Conservation (phyloP, 2,329 filamentous ascomycete species). For the Rhexocercosporidium sp. region DNA sequence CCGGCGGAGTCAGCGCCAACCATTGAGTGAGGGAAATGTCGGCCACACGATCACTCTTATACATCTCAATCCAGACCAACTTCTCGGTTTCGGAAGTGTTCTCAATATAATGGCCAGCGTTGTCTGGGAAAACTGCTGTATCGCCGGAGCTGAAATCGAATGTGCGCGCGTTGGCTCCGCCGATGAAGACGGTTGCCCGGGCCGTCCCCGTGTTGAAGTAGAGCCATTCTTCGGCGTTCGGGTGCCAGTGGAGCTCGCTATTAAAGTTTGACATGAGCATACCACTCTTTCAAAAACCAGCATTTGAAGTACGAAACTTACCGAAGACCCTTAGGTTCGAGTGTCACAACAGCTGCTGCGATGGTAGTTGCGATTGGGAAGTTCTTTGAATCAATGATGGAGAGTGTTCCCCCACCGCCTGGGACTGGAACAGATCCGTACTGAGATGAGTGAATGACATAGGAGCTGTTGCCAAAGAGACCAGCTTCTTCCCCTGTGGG, state of each 20-base stretch:
- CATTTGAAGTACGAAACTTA: conserved; percentile 70
- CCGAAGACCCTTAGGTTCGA: conserved; percentile 66
- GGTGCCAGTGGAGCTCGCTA: conserved; percentile 3
- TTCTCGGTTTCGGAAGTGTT: conserved; percentile 68
- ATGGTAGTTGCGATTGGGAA: conserved; percentile 71
- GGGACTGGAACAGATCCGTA: conserved; percentile 48
- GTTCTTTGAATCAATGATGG: conserved; percentile 69
- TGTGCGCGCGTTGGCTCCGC: conserved; percentile 63
- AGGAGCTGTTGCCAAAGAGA: conserved; percentile 63
- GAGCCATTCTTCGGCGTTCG: conserved; percentile 67
- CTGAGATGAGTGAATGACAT: conserved; percentile 64
- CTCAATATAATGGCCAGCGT: conserved; percentile 70
- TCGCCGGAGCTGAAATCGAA: conserved; percentile 73
- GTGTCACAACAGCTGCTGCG: conserved; percentile 66
- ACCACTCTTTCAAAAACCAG: conserved; percentile 57
- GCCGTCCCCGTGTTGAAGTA: conserved; percentile 70
- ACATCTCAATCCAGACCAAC: conserved; percentile 71
- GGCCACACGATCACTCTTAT: conserved; percentile 69
- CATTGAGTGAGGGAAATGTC: conserved; percentile 73
- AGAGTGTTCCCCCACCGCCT: conserved; percentile 65
- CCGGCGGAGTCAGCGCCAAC: conserved; percentile 69
- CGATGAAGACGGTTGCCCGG: conserved; percentile 69
- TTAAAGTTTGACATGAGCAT: conserved; percentile 41
- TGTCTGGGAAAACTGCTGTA: conserved; percentile 71
- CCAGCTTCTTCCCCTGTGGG: conserved; percentile 52